phyloP scores from a whole-genome alignment of 768 basidiomycete species.

The Russula earlei region DNA sequence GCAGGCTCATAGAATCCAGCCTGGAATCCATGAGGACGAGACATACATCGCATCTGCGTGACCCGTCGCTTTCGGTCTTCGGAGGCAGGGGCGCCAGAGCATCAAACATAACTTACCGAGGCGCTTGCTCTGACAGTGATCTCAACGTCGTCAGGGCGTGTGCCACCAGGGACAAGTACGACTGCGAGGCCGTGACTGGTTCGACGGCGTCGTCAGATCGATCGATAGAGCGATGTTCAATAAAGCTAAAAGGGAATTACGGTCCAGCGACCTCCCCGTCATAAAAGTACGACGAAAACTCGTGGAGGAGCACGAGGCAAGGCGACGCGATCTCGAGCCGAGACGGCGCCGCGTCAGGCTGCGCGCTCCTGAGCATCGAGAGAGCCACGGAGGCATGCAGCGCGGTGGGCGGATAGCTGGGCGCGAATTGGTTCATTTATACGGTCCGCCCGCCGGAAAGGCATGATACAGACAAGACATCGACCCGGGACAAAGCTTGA shows the following conservation, averaged over 20 bases:
- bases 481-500: constrained; percentile 23
- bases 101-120: constrained; percentile 4
- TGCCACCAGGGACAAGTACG: constrained; percentile 16
- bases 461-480: constrained; percentile 42
- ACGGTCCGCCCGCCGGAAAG: background rate
- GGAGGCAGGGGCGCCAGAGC: background rate
- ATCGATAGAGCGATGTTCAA: background rate
- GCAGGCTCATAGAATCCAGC: constrained; percentile 11
- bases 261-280: background rate
- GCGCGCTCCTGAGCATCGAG: constrained; percentile 15
- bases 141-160: constrained; percentile 5
- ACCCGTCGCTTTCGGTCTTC: background rate
- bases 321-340: constrained; percentile 1
- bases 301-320: constrained; percentile 16
- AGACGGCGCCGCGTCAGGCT: background rate
- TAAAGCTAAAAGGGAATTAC: background rate
- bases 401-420: constrained; percentile 14
- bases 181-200: constrained; percentile 9
- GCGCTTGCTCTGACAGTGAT: constrained; percentile 2
- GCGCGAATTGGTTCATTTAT: background rate
- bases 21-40: constrained; percentile 19
- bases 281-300: constrained; percentile 17
- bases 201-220: background rate
- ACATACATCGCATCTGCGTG: background rate
- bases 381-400: constrained; percentile 11